These are phyloP conservation scores for Melastoma malabathricum DNA, from an alignment of 345 rosid genomes.

Conservation along the genomic window DNA sequence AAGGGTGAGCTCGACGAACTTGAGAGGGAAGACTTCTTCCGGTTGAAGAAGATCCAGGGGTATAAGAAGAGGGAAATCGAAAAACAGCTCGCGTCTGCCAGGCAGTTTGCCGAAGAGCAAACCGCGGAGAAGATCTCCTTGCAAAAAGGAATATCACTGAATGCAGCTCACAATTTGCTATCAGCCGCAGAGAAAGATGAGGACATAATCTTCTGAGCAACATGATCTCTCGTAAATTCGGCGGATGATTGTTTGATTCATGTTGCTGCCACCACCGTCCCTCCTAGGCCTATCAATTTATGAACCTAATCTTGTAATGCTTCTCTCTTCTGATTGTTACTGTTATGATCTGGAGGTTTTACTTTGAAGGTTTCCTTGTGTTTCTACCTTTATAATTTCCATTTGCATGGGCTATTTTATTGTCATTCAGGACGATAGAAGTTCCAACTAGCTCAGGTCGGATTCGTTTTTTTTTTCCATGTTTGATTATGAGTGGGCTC, in stretches of 20 bases:
- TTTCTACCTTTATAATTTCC: no score
- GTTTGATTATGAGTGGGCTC: no score
- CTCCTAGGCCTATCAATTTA: no score
- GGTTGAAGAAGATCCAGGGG: conserved; percentile 18
- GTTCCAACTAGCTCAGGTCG: no score
- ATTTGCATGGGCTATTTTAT: no score
- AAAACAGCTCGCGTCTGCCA: conserved; percentile 7
- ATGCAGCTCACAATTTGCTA: conserved; percentile 9
- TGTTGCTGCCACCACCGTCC: not conserved
- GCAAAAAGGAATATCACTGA: conserved; percentile 8
- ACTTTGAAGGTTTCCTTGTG: no score
- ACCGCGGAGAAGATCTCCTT: conserved; percentile 12
- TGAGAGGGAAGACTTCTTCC: conserved; percentile 15
- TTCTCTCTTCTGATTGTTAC: no score
- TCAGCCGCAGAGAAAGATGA: conserved; percentile 11
- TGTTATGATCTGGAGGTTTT: no score
- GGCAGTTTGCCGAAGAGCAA: conserved; percentile 10
- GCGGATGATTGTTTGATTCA: not conserved
- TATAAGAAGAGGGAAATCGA: conserved; percentile 15
- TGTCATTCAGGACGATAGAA: no score
- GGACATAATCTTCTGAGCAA: conserved; percentile 11
- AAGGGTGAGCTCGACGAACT: conserved; percentile 15
- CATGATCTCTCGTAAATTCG: not conserved
- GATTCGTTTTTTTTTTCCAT: no score
- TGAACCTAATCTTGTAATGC: no score